Percentiles rank a stretch among this genome's conserved stretches.
Conservation (phyloP, 495 filamentous ascomycete species). For the Talaromyces nanjingensis region DNA sequence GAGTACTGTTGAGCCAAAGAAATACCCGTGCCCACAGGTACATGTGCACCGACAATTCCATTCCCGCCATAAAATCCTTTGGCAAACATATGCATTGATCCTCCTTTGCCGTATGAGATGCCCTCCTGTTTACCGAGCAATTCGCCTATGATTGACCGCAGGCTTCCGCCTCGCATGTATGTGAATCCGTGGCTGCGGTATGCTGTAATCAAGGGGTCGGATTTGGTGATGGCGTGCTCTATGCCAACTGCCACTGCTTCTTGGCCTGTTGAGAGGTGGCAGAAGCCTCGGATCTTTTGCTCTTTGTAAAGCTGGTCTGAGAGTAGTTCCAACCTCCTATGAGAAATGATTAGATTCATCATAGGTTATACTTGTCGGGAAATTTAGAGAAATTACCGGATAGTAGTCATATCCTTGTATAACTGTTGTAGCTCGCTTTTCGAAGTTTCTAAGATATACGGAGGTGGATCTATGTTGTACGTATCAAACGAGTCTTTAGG, state of each 20-base stretch:
- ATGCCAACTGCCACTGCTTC: constrained; percentile 16
- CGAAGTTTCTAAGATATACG: constrained; percentile 20
- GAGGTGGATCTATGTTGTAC: constrained; percentile 20
- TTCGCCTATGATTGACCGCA: constrained; percentile 4
- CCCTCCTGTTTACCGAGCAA: constrained; percentile 5
- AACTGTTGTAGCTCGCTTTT: constrained; percentile 21
- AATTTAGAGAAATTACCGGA: constrained; percentile 5
- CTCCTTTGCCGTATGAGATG: constrained; percentile 6
- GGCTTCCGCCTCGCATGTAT: constrained; percentile 1
- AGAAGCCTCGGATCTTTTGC: constrained; percentile 29
- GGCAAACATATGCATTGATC: constrained; percentile 7
- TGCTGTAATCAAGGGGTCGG: constrained; percentile 7
- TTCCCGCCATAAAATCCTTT: constrained; percentile 7
- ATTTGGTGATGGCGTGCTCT: constrained; percentile 3
- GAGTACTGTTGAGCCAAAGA: neutral
- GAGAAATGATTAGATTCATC: neutral
- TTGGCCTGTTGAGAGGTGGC: constrained; percentile 21
- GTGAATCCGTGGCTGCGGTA: constrained; percentile 8
- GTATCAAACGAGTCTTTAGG: constrained; percentile 20
- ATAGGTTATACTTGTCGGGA: neutral
- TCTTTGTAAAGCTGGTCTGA: constrained; percentile 25
- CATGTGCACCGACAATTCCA: constrained; percentile 45
- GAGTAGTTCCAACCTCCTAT: constrained; percentile 17
- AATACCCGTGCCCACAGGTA: constrained; percentile 3
- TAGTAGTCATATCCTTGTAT: constrained; percentile 18